Conservation (phyloP, 2,329 filamentous ascomycete genomes). For the Amauroascus verrucosus region DNA sequence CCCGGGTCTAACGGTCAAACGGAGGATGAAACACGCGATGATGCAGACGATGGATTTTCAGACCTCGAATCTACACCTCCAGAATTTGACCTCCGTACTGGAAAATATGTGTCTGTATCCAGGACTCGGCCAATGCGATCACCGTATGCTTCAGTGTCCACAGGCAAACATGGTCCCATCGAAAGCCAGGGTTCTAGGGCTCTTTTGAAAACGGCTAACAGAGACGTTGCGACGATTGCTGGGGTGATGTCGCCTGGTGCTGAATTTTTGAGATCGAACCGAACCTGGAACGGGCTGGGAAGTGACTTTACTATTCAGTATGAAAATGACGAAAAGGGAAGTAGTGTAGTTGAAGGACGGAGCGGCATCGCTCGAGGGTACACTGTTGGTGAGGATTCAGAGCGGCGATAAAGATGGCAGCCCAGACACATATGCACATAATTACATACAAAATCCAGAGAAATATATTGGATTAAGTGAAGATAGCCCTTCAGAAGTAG, state of each 20-base stretch:
- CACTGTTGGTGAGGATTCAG: conserved; percentile 53
- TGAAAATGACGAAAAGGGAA: conserved; percentile 41
- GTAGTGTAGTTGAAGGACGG: conserved; percentile 65
- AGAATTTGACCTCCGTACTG: conserved; percentile 85
- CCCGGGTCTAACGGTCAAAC: conserved; percentile 12
- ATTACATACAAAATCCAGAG: too few species aligned
- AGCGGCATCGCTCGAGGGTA: conserved; percentile 86
- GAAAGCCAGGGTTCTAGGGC: conserved; percentile 34
- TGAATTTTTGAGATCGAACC: conserved; percentile 67
- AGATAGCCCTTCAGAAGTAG: too few species aligned
- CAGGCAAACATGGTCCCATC: conserved; percentile 23
- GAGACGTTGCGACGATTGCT: conserved; percentile 70
- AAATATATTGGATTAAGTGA: too few species aligned
- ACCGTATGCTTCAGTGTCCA: conserved; percentile 22
- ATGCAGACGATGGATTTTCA: conserved; percentile 49
- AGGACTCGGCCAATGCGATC: conserved; percentile 48
- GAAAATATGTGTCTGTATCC: conserved; percentile 67
- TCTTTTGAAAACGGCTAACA: conserved; percentile 54
- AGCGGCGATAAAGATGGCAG: conserved; percentile 21
- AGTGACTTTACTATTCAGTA: conserved; percentile 63
- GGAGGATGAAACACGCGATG: conserved; percentile 28
- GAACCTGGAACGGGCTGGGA: conserved; percentile 86
- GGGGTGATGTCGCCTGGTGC: conserved; percentile 85
- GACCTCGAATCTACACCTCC: conserved; percentile 61
- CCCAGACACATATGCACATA: not conserved